These are phyloP conservation scores for Entophlyctis helioformis DNA, from an alignment of 192 early-diverging fungal species.

Conservation along the genomic window DNA sequence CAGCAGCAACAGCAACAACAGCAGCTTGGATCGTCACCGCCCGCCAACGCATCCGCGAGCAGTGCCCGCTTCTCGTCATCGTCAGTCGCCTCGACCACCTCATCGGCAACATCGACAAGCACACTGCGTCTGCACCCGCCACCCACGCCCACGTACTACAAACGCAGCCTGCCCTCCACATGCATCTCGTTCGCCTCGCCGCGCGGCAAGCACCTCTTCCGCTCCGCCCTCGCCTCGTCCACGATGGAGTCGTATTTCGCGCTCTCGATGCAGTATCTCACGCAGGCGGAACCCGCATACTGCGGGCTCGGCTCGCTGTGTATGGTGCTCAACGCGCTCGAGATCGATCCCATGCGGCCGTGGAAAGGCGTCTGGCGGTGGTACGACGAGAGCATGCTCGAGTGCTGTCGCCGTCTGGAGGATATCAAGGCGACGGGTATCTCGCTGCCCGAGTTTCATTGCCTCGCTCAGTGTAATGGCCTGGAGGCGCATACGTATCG, in stretches of 20 bases:
- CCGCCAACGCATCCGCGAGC: too few species aligned
- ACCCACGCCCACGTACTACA: slow-evolving; percentile 28
- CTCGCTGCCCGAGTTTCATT: slow-evolving; percentile 23
- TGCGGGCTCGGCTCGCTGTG: slow-evolving; percentile 26
- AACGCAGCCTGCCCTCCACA: slow-evolving; percentile 16
- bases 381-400: slow-evolving; percentile 30
- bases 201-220: slow-evolving; percentile 17
- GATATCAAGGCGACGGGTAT: slow-evolving; percentile 24
- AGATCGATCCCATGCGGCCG: slow-evolving; percentile 25
- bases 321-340: slow-evolving; percentile 30
- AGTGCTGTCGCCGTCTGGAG: slow-evolving; percentile 16
- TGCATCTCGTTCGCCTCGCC: slow-evolving; percentile 18
- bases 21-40: too few species aligned
- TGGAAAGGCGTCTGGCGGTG: slow-evolving; percentile 35
- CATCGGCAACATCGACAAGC: too few species aligned
- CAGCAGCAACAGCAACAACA: too few species aligned
- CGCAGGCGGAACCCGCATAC: slow-evolving; percentile 30
- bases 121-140: too few species aligned
- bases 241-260: slow-evolving; percentile 22
- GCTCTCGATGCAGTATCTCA: slow-evolving; percentile 22
- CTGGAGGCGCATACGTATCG: slow-evolving; percentile 12
- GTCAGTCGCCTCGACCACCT: too few species aligned
- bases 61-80: too few species aligned
- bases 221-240: slow-evolving; percentile 5
- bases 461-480: slow-evolving; percentile 23